These are phyloP conservation scores for Cocos nucifera DNA, from an alignment of 176 grass and related monocot species.

Conservation along the genomic window DNA sequence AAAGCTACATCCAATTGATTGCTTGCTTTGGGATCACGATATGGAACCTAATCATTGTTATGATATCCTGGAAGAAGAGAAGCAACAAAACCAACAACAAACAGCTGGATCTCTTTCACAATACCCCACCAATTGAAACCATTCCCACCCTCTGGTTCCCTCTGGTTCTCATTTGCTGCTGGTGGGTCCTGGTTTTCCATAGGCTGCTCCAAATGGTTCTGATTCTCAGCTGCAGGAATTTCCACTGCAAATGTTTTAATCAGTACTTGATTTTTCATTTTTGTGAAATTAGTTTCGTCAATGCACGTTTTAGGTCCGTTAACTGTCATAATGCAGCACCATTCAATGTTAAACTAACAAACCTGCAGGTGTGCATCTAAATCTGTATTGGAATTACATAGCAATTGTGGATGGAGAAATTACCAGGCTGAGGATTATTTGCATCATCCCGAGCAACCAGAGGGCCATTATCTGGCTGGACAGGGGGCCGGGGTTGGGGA, in stretches of 20 bases:
- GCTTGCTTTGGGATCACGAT: not conserved
- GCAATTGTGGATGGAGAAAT: not conserved
- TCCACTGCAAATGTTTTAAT: conserved; percentile 20
- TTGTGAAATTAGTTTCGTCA: too few relatives aligned
- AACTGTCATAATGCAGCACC: not conserved
- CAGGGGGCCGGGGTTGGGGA: conserved; percentile 48
- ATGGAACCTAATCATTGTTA: conserved; percentile 51
- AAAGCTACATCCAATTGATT: too few relatives aligned
- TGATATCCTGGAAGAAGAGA: conserved; percentile 88
- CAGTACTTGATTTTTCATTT: too few relatives aligned
- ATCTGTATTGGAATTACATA: not conserved
- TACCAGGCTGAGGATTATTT: conserved; percentile 49
- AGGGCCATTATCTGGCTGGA: conserved; percentile 33
- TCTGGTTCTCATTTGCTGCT: conserved; percentile 47
- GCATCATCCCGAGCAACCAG: conserved; percentile 33
- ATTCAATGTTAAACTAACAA: not conserved
- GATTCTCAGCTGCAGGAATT: conserved; percentile 28
- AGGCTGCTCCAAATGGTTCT: conserved; percentile 24
- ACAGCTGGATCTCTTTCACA: conserved; percentile 75
- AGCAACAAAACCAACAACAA: conserved; percentile 70
- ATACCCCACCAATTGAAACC: conserved; percentile 46
- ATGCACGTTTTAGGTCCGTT: too few relatives aligned
- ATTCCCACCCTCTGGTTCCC: conserved; percentile 28
- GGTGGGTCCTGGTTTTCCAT: conserved; percentile 52
- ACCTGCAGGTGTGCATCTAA: not conserved